phyloP scores from a whole-genome alignment of 495 filamentous ascomycete genomes.

The Aspergillus nanangensis region DNA sequence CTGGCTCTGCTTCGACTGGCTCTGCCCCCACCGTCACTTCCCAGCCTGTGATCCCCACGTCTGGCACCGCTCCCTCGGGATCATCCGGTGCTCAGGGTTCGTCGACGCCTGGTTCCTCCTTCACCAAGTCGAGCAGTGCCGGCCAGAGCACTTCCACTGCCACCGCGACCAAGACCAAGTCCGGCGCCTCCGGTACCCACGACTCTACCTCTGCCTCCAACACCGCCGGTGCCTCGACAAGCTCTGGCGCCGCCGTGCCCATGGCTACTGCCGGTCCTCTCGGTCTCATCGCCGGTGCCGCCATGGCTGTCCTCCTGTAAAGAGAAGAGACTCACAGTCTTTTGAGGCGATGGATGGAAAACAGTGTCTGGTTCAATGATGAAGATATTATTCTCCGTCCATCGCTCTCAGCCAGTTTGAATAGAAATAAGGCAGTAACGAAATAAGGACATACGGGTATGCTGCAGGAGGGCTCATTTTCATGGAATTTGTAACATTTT shows the following conservation, averaged over 20 bases:
- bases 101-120: slow-evolving; percentile 8
- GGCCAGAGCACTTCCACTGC: slow-evolving; percentile 3
- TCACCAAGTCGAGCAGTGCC: slow-evolving; percentile 6
- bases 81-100: no score
- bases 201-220: slow-evolving; percentile 6
- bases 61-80: slow-evolving; percentile 11
- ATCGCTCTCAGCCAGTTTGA: no score
- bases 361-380: no score
- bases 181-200: slow-evolving; percentile 5
- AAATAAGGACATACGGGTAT: slow-evolving; percentile 31
- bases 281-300: slow-evolving; percentile 41
- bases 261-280: slow-evolving; percentile 34
- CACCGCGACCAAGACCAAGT: slow-evolving; percentile 12
- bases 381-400: no score
- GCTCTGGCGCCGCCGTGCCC: slow-evolving; percentile 28
- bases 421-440: slow-evolving; percentile 1
- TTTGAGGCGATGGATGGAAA: neutral
- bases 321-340: neutral
- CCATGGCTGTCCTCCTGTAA: slow-evolving; percentile 47
- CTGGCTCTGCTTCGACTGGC: slow-evolving; percentile 7
- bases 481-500: slow-evolving; percentile 15
- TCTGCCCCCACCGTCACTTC: slow-evolving; percentile 11
- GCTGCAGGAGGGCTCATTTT: slow-evolving; percentile 9
- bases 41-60: slow-evolving; percentile 18
- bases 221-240: slow-evolving; percentile 17